Conservation (phyloP, 352 stramenopile genomes). For the Phytopythium sindhum region DNA sequence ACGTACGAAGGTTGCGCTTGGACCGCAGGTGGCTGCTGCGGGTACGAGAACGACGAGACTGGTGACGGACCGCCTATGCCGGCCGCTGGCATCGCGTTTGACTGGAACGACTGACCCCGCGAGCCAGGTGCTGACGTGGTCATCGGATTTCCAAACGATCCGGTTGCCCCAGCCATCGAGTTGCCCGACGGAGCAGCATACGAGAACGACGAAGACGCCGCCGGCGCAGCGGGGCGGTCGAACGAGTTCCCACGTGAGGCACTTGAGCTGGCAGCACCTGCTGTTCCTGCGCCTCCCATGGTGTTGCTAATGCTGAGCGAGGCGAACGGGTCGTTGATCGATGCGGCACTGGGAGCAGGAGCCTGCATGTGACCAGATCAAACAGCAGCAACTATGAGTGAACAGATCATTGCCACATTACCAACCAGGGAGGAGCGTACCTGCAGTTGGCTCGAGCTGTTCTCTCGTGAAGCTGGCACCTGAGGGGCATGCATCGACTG, state of each 20-base stretch:
- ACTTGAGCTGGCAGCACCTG: constrained; percentile 18
- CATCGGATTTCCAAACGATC: constrained; percentile 20
- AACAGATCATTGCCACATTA: background rate
- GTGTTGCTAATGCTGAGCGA: constrained; percentile 52
- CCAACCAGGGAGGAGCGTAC: background rate
- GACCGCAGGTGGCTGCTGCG: constrained; percentile 9
- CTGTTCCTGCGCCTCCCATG: constrained; percentile 38
- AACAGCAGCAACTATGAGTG: background rate
- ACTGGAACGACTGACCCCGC: constrained; percentile 8
- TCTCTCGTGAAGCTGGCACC: background rate
- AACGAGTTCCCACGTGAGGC: constrained; percentile 43
- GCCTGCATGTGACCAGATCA: background rate
- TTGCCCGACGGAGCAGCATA: constrained; percentile 7
- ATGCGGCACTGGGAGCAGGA: constrained; percentile 21
- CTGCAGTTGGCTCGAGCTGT: constrained; percentile 7
- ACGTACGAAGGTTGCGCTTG: constrained; percentile 10
- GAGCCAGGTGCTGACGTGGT: background rate
- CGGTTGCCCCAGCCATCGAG: constrained; percentile 9
- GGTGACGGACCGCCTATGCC: constrained; percentile 11
- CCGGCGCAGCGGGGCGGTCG: constrained; percentile 7
- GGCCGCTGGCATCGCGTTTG: background rate
- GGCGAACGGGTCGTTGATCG: constrained; percentile 72
- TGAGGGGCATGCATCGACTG: background rate
- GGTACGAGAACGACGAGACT: constrained; percentile 38
- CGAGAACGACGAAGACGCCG: constrained; percentile 21